Evolutionary conservation across 345 rosid species (phyloP).

Genomic region (Punica granatum): DNA sequence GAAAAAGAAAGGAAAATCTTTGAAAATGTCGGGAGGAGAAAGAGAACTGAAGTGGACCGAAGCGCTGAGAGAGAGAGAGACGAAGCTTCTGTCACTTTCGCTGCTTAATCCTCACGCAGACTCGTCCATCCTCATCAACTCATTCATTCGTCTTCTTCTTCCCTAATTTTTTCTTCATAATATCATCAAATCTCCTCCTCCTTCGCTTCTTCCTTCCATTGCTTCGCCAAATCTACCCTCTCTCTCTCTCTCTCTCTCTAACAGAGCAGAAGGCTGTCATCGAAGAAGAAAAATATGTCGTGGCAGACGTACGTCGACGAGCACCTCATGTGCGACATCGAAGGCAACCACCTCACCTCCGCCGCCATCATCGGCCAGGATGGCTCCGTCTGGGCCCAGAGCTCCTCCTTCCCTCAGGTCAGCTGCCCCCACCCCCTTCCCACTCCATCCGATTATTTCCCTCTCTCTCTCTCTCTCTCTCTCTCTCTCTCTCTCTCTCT

Average conservation of each 20-base stretch:
- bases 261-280: neutral
- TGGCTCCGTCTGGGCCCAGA: slow-evolving; percentile 46
- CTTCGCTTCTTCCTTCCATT: neutral
- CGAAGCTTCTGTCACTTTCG: neutral
- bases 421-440: no score
- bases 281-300: slow-evolving; percentile 31
- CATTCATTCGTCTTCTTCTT: no score
- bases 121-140: no score
- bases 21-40: neutral
- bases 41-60: no score
- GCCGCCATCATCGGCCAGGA: slow-evolving; percentile 43
- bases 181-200: neutral
- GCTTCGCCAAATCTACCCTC: neutral
- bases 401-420: slow-evolving; percentile 32
- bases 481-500: neutral
- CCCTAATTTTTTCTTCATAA: no score
- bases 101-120: slow-evolving; percentile 15
- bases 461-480: neutral
- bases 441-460: no score
- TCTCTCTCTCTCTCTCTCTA: neutral
- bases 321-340: slow-evolving; percentile 43
- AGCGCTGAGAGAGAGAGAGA: neutral
- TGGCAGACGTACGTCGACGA: slow-evolving; percentile 44
- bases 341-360: slow-evolving; percentile 27
- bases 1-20: no score